These are phyloP conservation scores for Claviceps arundinis DNA, from an alignment of 2,329 filamentous ascomycete species.

Conservation along the genomic window DNA sequence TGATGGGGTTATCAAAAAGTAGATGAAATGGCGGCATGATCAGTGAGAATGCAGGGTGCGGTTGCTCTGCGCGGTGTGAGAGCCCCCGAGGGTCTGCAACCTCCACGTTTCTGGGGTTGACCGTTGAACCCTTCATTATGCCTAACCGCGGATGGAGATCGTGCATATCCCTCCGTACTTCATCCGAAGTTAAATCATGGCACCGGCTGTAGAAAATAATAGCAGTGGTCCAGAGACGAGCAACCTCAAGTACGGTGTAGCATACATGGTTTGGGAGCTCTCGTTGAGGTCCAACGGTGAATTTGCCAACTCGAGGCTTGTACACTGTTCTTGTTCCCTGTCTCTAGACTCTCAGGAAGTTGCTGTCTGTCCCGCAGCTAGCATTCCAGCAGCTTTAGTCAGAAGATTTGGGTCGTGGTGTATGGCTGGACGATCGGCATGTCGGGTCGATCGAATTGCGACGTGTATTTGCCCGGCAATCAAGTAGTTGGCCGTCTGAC, in stretches of 20 bases:
- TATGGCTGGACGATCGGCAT: neutral
- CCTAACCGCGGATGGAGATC: slow-evolving; percentile 13
- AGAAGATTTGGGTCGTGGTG: neutral
- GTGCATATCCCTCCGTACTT: neutral
- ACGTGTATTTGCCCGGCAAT: neutral
- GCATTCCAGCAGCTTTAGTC: neutral
- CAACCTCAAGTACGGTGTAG: neutral
- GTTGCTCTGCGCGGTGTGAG: neutral
- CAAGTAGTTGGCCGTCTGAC: neutral
- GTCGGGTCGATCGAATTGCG: neutral
- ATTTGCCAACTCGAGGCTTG: slow-evolving; percentile 8
- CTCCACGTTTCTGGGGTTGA: neutral
- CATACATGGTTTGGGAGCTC: slow-evolving; percentile 5
- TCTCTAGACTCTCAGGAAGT: neutral
- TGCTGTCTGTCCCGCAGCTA: neutral
- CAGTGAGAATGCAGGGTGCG: neutral
- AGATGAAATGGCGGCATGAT: neutral
- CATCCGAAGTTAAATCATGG: neutral
- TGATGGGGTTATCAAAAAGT: neutral
- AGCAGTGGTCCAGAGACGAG: slow-evolving; percentile 4
- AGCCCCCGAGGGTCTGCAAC: neutral
- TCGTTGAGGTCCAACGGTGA: slow-evolving; percentile 9
- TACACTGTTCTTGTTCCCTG: slow-evolving; percentile 5
- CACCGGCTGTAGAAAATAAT: too few relatives aligned
- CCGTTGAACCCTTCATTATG: neutral